Evolutionary conservation across 495 filamentous ascomycete genomes (phyloP), one percentile per base, ranked within the genome.

Genomic region (Podospora sp.): DNA sequence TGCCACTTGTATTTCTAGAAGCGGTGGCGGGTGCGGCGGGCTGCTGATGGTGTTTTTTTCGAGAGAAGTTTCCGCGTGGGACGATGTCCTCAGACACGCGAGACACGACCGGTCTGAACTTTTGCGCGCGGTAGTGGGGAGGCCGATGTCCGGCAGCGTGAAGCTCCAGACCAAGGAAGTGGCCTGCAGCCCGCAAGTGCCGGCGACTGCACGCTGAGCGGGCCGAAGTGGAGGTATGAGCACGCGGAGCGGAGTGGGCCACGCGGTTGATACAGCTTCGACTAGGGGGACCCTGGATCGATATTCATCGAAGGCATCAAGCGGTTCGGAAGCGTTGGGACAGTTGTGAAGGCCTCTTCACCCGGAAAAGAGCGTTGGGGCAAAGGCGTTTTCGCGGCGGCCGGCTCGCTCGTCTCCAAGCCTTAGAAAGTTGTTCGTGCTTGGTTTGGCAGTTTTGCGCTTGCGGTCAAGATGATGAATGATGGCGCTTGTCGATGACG

Each of bases 71-170:
- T 52, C 49, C 36, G 24, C 25, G 46, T 46, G 26, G 61, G 24
- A 40, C 18, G 27, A 49, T 51, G 21, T 36, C 61, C 61, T 49
- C 52, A 62, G 60, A 57, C 27, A 62, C 55, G 46, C 65, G 68
- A 52, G 52, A 51, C 58, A 46, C 40, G 62, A 69, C 33, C 51
- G 66, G 61, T 63, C 64, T 67, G 69, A 61, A 62, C 65, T 72
- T n/a, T 60, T 70, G 62, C 67, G 65, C 63, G 67, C 65, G 65
- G 69, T 68, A 72, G 73, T 72, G 74, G 75, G 62, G 75, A 73
- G 73, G 69, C 29, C 55, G 62, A 70, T 67, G 62, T 66, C 63
- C 62, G 50, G 63, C 46, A 73, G 68, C 65, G 65, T 57, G 60
- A 69, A 57, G 56, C 67, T 70, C 56, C 70, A 63, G 33, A 68